Percentiles rank a stretch among this genome's conserved stretches.
Conservation (phyloP, 306 rosid genomes). For the Biancaea sappan region DNA sequence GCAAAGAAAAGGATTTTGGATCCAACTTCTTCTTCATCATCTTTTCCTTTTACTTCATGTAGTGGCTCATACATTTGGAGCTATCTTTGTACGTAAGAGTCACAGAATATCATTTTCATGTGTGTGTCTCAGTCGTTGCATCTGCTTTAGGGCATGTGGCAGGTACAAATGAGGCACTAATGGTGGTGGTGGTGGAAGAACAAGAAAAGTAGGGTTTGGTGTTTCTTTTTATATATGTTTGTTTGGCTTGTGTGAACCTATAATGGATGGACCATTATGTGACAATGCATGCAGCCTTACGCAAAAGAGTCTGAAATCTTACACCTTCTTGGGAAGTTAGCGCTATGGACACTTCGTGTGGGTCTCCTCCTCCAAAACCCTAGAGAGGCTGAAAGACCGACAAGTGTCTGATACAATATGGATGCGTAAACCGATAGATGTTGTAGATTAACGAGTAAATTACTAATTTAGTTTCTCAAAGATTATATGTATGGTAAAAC, state of each 20-base stretch:
- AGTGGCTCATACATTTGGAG: conserved; percentile 35
- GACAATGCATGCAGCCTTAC: neutral
- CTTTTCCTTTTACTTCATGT: neutral
- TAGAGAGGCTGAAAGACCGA: too few species aligned
- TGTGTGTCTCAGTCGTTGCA: neutral
- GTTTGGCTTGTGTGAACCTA: too few species aligned
- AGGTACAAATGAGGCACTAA: neutral
- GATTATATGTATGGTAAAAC: too few species aligned
- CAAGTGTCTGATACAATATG: too few species aligned
- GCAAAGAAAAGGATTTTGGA: conserved; percentile 17
- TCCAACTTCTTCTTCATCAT: neutral
- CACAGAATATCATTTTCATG: conserved; percentile 21
- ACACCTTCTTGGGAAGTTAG: neutral
- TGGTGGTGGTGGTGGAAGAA: conserved; percentile 32
- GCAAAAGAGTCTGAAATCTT: neutral
- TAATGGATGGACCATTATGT: too few species aligned
- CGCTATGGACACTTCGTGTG: too few species aligned
- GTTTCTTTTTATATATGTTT: too few species aligned
- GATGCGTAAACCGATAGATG: too few species aligned
- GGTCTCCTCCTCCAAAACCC: too few species aligned
- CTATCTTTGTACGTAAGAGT: conserved; percentile 8
- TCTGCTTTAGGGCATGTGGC: conserved; percentile 27
- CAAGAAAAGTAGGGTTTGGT: neutral
- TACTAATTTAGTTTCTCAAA: too few species aligned
- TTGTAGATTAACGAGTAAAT: too few species aligned